Evolutionary conservation across 495 filamentous ascomycete species (phyloP).

Genomic region (Penicillium cinerascens): DNA sequence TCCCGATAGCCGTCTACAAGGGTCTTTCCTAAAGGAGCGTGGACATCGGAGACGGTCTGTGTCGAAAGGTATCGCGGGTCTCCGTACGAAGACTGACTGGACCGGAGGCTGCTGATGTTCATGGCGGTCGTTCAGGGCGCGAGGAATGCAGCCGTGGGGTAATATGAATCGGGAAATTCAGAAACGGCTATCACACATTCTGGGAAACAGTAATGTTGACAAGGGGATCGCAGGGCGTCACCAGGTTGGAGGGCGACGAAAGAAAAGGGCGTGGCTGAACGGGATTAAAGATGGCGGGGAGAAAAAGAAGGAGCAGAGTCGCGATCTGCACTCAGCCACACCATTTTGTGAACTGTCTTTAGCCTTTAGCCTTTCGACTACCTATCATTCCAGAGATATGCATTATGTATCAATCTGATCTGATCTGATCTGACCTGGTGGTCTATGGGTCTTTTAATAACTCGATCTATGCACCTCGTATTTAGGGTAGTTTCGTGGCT

Average conservation of each 20-base stretch:
- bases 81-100: constrained; percentile 46
- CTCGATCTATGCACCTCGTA: background rate
- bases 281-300: constrained; percentile 23
- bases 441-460: background rate
- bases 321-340: constrained; percentile 25
- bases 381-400: background rate
- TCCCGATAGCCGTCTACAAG: constrained; percentile 48
- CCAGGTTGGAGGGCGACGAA: background rate
- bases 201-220: background rate
- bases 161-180: constrained; percentile 11
- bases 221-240: background rate
- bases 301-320: constrained; percentile 12
- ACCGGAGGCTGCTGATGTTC: constrained; percentile 46
- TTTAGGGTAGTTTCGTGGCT: background rate
- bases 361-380: background rate
- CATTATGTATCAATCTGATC: background rate
- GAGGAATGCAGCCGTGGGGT: constrained; percentile 13
- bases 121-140: constrained; percentile 27
- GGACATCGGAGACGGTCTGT: constrained; percentile 35
- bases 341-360: background rate
- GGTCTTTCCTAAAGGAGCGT: constrained; percentile 35
- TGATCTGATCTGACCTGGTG: background rate
- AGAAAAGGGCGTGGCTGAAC: constrained; percentile 13
- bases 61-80: constrained; percentile 44
- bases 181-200: constrained; percentile 16